These are phyloP conservation scores for Trapa incisa DNA, from an alignment of 345 rosid species.

Conservation along the genomic window DNA sequence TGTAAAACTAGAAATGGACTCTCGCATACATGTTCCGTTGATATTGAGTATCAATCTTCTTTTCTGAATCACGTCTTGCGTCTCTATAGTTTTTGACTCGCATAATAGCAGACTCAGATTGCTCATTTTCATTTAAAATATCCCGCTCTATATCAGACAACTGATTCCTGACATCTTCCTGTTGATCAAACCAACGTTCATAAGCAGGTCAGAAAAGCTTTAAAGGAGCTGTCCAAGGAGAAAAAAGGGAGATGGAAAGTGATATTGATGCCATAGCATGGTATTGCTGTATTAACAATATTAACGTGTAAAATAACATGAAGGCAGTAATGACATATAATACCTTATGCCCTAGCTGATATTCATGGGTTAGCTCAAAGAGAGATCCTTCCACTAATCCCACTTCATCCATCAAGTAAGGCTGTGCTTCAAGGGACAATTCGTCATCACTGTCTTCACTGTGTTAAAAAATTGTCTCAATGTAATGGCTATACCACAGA, in stretches of 20 bases:
- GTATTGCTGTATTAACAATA: not conserved
- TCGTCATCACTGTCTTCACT: slow-evolving; percentile 59
- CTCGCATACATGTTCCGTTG: slow-evolving; percentile 67
- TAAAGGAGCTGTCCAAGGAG: not conserved
- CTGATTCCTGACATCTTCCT: slow-evolving; percentile 78
- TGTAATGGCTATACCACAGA: not conserved
- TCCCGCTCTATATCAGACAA: slow-evolving; percentile 48
- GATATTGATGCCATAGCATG: not conserved
- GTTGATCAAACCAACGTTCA: slow-evolving; percentile 15
- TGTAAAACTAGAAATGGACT: not conserved
- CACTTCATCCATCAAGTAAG: slow-evolving; percentile 38
- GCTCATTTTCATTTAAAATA: slow-evolving; percentile 33
- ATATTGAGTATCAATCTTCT: slow-evolving; percentile 65
- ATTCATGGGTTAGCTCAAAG: slow-evolving; percentile 42
- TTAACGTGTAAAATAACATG: not conserved
- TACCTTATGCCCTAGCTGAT: slow-evolving; percentile 55
- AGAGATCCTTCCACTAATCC: slow-evolving; percentile 47
- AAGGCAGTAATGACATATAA: not conserved
- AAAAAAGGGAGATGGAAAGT: not conserved
- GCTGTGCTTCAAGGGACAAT: slow-evolving; percentile 22
- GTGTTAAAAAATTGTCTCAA: slow-evolving; percentile 8
- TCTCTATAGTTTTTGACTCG: slow-evolving; percentile 53
- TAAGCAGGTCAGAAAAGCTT: not conserved
- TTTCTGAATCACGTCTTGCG: slow-evolving; percentile 58
- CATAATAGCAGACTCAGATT: slow-evolving; percentile 19